These are phyloP conservation scores for Fusarium robinianum DNA, from an alignment of 2,329 filamentous ascomycete genomes.

Conservation along the genomic window DNA sequence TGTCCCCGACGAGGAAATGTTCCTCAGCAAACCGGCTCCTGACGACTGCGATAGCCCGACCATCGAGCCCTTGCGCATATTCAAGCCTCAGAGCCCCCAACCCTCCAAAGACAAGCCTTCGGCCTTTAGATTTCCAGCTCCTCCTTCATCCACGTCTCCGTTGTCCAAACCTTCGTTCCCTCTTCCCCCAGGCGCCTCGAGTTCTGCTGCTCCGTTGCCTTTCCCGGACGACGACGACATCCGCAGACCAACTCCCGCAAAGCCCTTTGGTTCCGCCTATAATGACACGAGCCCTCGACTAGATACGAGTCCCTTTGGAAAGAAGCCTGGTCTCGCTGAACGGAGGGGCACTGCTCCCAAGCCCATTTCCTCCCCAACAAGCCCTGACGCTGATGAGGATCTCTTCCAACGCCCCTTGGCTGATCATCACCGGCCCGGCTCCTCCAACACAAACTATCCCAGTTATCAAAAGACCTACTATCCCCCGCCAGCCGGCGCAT, in stretches of 20 bases:
- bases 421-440: slow-evolving; percentile 47
- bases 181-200: slow-evolving; percentile 69
- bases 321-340: slow-evolving; percentile 73
- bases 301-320: slow-evolving; percentile 58
- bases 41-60: slow-evolving; percentile 71
- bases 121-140: slow-evolving; percentile 56
- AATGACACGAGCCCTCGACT: slow-evolving; percentile 60
- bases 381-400: slow-evolving; percentile 75
- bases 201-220: slow-evolving; percentile 67
- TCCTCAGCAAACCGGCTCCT: slow-evolving; percentile 65
- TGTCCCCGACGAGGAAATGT: slow-evolving; percentile 80
- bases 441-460: slow-evolving; percentile 50
- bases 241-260: slow-evolving; percentile 51
- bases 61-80: slow-evolving; percentile 82
- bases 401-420: slow-evolving; percentile 72
- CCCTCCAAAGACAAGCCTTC: slow-evolving; percentile 49
- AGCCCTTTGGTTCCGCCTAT: slow-evolving; percentile 51
- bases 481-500: slow-evolving; percentile 56
- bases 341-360: slow-evolving; percentile 80
- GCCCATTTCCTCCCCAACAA: slow-evolving; percentile 80
- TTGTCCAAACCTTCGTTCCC: slow-evolving; percentile 62
- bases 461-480: slow-evolving; percentile 64
- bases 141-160: slow-evolving; percentile 48
- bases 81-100: slow-evolving; percentile 73
- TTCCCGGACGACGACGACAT: slow-evolving; percentile 74